Evolutionary conservation across 306 rosid genomes (phyloP), one percentile per base, ranked within the genome.

Genomic region (Boehmeria nivea): DNA sequence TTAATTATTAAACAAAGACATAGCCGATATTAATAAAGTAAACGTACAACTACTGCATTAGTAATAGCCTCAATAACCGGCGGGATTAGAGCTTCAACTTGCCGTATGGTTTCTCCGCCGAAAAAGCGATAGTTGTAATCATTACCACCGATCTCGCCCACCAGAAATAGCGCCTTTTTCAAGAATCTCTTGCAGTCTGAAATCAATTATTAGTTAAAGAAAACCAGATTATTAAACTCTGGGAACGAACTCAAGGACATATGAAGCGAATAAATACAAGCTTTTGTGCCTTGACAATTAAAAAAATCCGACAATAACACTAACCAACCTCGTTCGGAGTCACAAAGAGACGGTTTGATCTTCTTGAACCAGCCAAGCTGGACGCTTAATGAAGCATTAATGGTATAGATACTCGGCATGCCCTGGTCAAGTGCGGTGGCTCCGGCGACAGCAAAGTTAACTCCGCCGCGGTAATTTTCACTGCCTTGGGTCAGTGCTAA

Each of bases 71-170:
- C 74, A 51, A 87, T 61, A 6, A 78, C 84, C 3, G 38, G 20
- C 34, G 83, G 78, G 23, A 87, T 86, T 0, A 8, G 52, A 0
- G 80, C 63, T 61, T 34, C 39, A 66, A 81, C 78, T 47, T 81
- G 69, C 42, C 62, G 48, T 15, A 80, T 44, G 42, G 66, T 73
- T 49, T 69, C 78, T 66, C 81, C 72, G 28, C 51, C 51, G 64
- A 72, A 57, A 23, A 71, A 73, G 3, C 78, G 78, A 28, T 73
- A 86, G 36, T 83, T 86, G 46, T 81, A 81, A 62, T 86, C 91
- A 57, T 86, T 86, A 14, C 95, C 95, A 39, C 95, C 95, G 0
- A 86, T 86, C 76, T 83, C 95, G 20, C 95, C 88, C 42, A 83
- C 82, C 20, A 86, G 22, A 66, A 86, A 86, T 13, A 83, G 72